phyloP scores from a whole-genome alignment of 331 rosid genomes.

The Malus hybrid region DNA sequence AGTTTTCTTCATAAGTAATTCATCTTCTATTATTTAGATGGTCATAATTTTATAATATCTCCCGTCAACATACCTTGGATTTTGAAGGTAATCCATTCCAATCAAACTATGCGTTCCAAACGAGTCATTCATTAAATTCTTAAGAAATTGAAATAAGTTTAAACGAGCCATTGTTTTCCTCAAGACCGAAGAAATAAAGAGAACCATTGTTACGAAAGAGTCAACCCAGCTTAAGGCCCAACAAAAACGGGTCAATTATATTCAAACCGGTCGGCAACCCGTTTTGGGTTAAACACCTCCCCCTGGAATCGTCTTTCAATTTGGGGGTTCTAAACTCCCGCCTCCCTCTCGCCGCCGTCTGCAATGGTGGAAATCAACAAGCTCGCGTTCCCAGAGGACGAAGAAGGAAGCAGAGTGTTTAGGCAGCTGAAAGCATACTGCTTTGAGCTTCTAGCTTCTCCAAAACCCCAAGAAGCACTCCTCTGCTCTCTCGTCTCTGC shows the following conservation, averaged over 20 bases:
- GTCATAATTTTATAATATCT: too few species aligned
- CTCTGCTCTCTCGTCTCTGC: slow-evolving; percentile 43
- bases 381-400: neutral
- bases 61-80: too few species aligned
- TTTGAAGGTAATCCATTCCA: too few species aligned
- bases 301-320: neutral
- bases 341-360: neutral
- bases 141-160: too few species aligned
- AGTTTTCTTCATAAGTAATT: too few species aligned
- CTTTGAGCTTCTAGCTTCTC: slow-evolving; percentile 65
- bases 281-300: neutral
- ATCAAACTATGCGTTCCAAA: too few species aligned
- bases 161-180: neutral
- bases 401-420: slow-evolving; percentile 38
- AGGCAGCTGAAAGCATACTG: slow-evolving; percentile 49
- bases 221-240: neutral
- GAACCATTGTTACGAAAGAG: neutral
- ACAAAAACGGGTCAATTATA: neutral
- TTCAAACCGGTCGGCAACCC: neutral
- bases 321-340: neutral
- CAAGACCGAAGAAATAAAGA: neutral
- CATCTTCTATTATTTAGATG: too few species aligned
- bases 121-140: too few species aligned
- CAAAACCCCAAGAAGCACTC: slow-evolving; percentile 49
- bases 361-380: slow-evolving; percentile 36